phyloP scores from a whole-genome alignment of 176 grass and related monocot genomes.

The Chrysopogon serrulatus region DNA sequence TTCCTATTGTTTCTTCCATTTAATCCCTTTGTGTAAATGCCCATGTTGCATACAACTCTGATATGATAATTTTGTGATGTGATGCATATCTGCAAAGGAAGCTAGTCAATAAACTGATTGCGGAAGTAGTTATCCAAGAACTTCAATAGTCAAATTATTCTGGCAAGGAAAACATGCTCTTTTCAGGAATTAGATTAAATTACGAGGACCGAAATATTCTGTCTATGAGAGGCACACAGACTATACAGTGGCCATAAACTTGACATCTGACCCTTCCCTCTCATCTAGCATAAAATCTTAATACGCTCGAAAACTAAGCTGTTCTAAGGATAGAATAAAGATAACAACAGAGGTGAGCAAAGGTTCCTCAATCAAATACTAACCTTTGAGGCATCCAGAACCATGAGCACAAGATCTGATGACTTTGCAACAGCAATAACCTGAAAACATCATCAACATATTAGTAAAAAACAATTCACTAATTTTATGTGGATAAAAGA shows the following conservation, averaged over 20 bases:
- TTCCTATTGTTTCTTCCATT: not conserved
- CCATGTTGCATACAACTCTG: not conserved
- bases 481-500: not conserved
- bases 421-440: conserved; percentile 97
- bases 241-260: not conserved
- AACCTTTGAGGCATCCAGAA: conserved; percentile 96
- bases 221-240: not conserved
- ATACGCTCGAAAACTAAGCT: not conserved
- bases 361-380: conserved; percentile 12
- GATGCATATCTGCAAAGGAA: not conserved
- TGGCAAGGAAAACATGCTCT: not conserved
- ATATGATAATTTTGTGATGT: not conserved
- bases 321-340: not conserved
- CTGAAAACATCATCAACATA: conserved; percentile 41
- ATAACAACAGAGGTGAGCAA: conserved; percentile 16
- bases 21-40: not conserved
- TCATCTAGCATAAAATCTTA: not conserved
- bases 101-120: not conserved
- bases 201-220: not conserved
- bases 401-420: conserved; percentile 97
- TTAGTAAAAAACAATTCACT: not conserved
- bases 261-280: not conserved
- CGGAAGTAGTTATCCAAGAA: not conserved
- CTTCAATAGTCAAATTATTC: not conserved
- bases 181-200: not conserved